Evolutionary conservation across 148 eudicot genomes (phyloP).

Genomic region (Dysphania ambrosioides): DNA sequence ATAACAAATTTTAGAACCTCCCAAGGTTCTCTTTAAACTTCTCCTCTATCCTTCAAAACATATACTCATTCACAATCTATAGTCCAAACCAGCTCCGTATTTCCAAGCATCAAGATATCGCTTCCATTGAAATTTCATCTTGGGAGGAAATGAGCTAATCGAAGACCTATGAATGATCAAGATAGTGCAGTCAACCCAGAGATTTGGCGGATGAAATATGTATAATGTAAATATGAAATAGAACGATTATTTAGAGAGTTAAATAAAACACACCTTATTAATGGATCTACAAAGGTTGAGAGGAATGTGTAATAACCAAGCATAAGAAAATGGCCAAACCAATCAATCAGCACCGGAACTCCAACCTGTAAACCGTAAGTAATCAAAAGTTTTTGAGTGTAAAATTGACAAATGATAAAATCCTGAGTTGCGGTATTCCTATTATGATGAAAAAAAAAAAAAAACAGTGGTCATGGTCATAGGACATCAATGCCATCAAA

Average conservation of each 20-base stretch:
- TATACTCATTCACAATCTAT: constrained; percentile 30
- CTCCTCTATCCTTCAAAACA: too few relatives aligned
- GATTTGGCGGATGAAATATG: not conserved
- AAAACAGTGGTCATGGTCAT: too few relatives aligned
- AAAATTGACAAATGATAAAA: not conserved
- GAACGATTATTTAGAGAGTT: not conserved
- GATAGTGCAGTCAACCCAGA: not conserved
- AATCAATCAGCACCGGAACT: constrained; percentile 72
- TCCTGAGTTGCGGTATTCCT: not conserved
- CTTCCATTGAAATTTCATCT: constrained; percentile 64
- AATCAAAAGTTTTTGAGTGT: not conserved
- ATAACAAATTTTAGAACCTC: too few relatives aligned
- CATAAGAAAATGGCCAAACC: constrained; percentile 90
- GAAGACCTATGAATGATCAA: constrained; percentile 48
- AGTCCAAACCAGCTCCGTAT: constrained; percentile 91
- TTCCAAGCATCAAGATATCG: constrained; percentile 91
- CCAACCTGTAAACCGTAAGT: constrained; percentile 60
- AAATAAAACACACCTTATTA: constrained; percentile 50
- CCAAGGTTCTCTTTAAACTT: too few relatives aligned
- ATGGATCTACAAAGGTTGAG: constrained; percentile 63
- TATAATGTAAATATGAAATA: not conserved
- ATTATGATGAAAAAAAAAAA: too few relatives aligned
- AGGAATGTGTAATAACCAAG: constrained; percentile 84
- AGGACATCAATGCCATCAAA: too few relatives aligned
- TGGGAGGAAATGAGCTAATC: constrained; percentile 46